phyloP scores from a whole-genome alignment of 2,329 filamentous ascomycete species.

The Orbilia javanica region DNA sequence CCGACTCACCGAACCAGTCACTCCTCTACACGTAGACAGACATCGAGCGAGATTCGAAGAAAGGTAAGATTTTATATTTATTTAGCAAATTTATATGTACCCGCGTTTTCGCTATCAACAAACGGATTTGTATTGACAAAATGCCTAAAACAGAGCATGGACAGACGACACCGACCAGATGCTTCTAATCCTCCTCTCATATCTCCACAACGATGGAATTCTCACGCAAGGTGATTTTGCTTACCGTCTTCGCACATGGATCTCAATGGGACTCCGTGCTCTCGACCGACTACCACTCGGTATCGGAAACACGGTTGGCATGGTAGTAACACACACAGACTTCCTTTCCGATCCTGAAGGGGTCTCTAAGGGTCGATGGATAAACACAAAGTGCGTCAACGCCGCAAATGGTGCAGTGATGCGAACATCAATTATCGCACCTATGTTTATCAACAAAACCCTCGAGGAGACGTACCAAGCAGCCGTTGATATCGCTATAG shows the following conservation, averaged over 20 bases:
- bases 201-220: slow-evolving; percentile 66
- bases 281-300: slow-evolving; percentile 69
- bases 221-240: slow-evolving; percentile 67
- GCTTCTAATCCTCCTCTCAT: slow-evolving; percentile 69
- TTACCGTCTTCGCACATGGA: slow-evolving; percentile 68
- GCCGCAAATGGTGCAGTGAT: slow-evolving; percentile 71
- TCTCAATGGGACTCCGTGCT: slow-evolving; percentile 67
- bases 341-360: slow-evolving; percentile 66
- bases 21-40: slow-evolving; percentile 66
- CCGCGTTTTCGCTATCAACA: no score
- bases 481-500: slow-evolving; percentile 66
- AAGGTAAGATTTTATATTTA: slow-evolving; percentile 56
- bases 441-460: slow-evolving; percentile 67
- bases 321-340: slow-evolving; percentile 65
- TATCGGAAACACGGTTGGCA: slow-evolving; percentile 68
- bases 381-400: slow-evolving; percentile 64
- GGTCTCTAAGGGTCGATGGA: slow-evolving; percentile 67
- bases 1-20: slow-evolving; percentile 65
- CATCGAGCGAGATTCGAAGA: slow-evolving; percentile 67
- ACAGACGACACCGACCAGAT: slow-evolving; percentile 72
- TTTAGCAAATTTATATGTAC: no score
- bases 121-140: background rate
- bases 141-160: slow-evolving; percentile 65
- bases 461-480: slow-evolving; percentile 67
- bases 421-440: slow-evolving; percentile 69